Base-by-base conservation (phyloP, 2,329 filamentous ascomycete genomes). In the Talaromyces sp. region DNA sequence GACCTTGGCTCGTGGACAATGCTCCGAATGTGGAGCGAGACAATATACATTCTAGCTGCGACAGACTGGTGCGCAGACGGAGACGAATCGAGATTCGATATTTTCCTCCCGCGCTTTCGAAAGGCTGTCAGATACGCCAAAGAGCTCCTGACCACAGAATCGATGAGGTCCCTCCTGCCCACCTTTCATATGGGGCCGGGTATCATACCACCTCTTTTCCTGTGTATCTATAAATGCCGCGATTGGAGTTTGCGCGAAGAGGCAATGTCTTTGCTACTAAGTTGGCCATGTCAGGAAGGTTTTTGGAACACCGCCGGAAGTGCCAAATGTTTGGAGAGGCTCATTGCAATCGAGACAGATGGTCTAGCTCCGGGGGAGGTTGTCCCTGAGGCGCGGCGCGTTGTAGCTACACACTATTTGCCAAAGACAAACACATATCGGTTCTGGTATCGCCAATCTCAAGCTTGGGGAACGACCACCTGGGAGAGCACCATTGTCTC, bases 191-290 rank as follows among this genome's bases (percentile, higher is more conserved):
- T 72, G 59, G 65, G 67, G 22, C 63, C 67, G 21, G 70, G 69
- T 4, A 56, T 73, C n/a, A 64, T 71, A 5, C 64, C 69, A 21
- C 69, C 71, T 10, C 63, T 73, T 9, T 72, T 69, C 62, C 66
- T 70, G 56, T 64, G 67, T 19, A 68, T 66, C 1, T 65, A 66
- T 40, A 71, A 70, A 51, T 73, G 70, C 59, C 67, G 68, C 25
- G 66, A 73, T 57, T 63, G 62, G 62, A 13, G 59, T 2, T 57
- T 70, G 40, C 50, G 56, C 25, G 19, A 51, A 11, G 56, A 60
- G 53, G 45, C 61, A 53, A 37, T 46, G 35, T 21, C 21, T 19
- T 50, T 58, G 17, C 17, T 63, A 6, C 52, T 35, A 15, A 25
- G 46, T 8, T 62, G 55, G 53, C 51, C 39, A 10, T 52, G 53